Evolutionary conservation across 1,139 yeast species (phyloP).

Genomic region (Suhomyces anneliseae): DNA sequence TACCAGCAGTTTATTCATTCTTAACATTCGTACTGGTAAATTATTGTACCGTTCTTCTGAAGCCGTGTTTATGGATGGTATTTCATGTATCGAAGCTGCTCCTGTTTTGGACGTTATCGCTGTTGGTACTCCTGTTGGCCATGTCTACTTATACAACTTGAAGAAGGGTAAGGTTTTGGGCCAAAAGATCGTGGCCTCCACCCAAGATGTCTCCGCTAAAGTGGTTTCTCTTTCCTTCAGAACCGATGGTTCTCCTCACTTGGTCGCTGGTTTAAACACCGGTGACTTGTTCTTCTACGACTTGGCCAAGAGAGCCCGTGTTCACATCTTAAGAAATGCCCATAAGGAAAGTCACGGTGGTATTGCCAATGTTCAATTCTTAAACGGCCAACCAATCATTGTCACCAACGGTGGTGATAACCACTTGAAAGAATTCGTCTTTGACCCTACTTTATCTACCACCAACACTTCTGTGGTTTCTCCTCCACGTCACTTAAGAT

Average conservation of each 20-base stretch:
- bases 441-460: constrained; percentile 83
- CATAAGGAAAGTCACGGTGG: constrained; percentile 81
- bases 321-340: constrained; percentile 71
- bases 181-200: constrained; percentile 55
- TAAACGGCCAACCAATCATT: constrained; percentile 89
- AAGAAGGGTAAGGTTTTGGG: constrained; percentile 61
- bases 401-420: constrained; percentile 95
- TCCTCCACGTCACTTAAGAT: constrained; percentile 89
- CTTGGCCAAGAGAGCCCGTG: constrained; percentile 65
- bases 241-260: constrained; percentile 85
- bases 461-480: constrained; percentile 66
- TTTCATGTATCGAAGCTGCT: constrained; percentile 71
- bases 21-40: constrained; percentile 79
- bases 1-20: constrained; percentile 58
- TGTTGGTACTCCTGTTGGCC: constrained; percentile 71
- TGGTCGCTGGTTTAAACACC: constrained; percentile 73
- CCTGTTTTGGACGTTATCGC: constrained; percentile 88
- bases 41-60: constrained; percentile 57
- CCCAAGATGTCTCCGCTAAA: constrained; percentile 46
- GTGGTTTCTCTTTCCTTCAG: constrained; percentile 81
- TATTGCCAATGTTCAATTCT: constrained; percentile 69
- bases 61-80: constrained; percentile 47
- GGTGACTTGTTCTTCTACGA: constrained; percentile 91
- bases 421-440: constrained; percentile 82
- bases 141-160: constrained; percentile 64